Percentiles rank a stretch among this genome's conserved stretches.
These are phyloP conservation scores for Prasinococcaceae sp. DNA, from an alignment of 139 green algal genomes.

Conservation along the genomic window DNA sequence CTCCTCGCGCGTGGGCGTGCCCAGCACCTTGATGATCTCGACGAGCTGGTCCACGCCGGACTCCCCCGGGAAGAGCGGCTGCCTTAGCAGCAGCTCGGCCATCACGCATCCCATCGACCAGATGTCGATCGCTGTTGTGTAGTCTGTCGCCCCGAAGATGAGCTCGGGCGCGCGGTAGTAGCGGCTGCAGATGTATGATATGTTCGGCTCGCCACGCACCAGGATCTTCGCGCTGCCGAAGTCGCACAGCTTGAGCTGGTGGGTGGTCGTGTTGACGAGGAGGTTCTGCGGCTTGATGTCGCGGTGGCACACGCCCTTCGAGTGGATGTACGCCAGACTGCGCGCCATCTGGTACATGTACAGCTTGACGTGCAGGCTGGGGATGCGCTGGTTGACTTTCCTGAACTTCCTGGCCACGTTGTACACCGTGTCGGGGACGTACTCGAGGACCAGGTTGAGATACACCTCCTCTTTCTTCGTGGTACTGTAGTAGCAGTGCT, in stretches of 20 bases:
- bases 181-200: constrained; percentile 97
- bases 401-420: constrained; percentile 89
- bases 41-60: constrained; percentile 96
- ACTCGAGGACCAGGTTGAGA: constrained; percentile 97
- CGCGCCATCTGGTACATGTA: constrained; percentile 75
- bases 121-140: constrained; percentile 94
- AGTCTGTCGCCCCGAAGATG: constrained; percentile 96
- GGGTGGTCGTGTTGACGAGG: constrained; percentile 69
- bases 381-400: constrained; percentile 85
- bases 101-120: constrained; percentile 96
- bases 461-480: constrained; percentile 60
- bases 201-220: constrained; percentile 85
- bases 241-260: constrained; percentile 95
- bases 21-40: constrained; percentile 99
- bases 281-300: constrained; percentile 39
- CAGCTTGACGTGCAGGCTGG: constrained; percentile 81
- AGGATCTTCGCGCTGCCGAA: constrained; percentile 92
- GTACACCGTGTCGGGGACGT: constrained; percentile 94
- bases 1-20: constrained; percentile 83
- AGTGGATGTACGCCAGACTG: constrained; percentile 29
- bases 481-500: constrained; percentile 92
- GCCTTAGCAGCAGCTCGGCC: constrained; percentile 91
- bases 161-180: constrained; percentile 94
- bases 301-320: constrained; percentile 24
- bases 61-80: constrained; percentile 58